These are phyloP conservation scores for Silene coronaria DNA, from an alignment of 179 eudicot species.

Conservation along the genomic window DNA sequence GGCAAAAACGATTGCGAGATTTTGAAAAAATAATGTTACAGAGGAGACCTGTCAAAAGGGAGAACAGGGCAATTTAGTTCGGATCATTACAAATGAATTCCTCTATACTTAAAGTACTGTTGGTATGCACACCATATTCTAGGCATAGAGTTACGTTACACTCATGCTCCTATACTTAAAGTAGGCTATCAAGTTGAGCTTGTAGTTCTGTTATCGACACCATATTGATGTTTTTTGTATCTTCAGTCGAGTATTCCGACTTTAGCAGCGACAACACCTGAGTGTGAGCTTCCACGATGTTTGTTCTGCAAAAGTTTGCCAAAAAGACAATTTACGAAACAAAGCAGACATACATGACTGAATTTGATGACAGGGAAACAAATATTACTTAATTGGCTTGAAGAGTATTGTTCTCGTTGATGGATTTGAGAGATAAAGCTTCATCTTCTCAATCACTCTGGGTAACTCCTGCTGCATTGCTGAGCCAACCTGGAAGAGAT, in stretches of 20 bases:
- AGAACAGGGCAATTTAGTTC: not conserved
- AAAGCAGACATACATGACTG: not conserved
- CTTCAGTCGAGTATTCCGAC: slow-evolving; percentile 64
- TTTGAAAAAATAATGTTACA: no score
- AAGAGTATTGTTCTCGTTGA: slow-evolving; percentile 87
- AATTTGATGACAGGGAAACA: not conserved
- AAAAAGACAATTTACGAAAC: not conserved
- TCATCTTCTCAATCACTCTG: slow-evolving; percentile 66
- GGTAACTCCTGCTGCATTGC: slow-evolving; percentile 81
- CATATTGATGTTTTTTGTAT: slow-evolving; percentile 34
- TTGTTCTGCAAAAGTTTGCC: slow-evolving; percentile 43
- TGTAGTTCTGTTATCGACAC: slow-evolving; percentile 32
- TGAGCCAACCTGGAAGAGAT: slow-evolving; percentile 48
- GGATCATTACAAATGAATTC: not conserved
- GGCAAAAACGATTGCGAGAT: no score
- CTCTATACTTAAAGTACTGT: no score
- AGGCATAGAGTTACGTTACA: slow-evolving; percentile 16
- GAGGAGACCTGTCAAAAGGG: no score
- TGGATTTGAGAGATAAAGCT: slow-evolving; percentile 85
- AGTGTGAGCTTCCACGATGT: slow-evolving; percentile 73
- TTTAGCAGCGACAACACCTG: slow-evolving; percentile 61
- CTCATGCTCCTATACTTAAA: slow-evolving; percentile 38
- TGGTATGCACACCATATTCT: slow-evolving; percentile 14
- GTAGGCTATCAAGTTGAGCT: not conserved
- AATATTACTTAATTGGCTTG: slow-evolving; percentile 84